Base-by-base conservation (phyloP, 2,329 filamentous ascomycete species). In the Calonectria leucothoes region DNA sequence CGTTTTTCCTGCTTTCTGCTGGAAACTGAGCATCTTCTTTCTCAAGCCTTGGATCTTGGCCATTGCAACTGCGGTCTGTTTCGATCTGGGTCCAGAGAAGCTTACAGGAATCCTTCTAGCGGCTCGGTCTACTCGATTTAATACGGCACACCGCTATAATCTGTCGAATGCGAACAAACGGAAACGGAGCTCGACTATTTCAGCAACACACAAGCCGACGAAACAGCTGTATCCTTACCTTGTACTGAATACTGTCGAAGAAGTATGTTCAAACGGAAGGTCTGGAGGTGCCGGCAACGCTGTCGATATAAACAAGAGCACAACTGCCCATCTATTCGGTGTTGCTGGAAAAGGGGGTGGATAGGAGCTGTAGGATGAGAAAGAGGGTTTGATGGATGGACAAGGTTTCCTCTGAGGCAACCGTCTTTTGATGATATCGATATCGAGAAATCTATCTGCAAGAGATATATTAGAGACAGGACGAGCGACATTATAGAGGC, bases 61-160 rank as follows among this genome's bases (percentile, higher is more conserved):
- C 57, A 27, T 70, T 57, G 27, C 48, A 66, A 31, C 61, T 39
- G 4, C 64, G 61, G 6, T 48, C 15, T 7, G 23, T 23, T 23
- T 61, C 39, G 39, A 61, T 14, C 31, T 49, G 25, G 52, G 45
- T 12, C 14, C 25, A 14, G n/a, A 15, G 37, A 10, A 57, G 69
- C 69, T 66, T 35, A 74, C 55, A 20, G 64, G 45, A 49, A 72
- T 66, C 39, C 66, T 66, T 8, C 66, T 42, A 12, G 59, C 72
- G 55, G n/a, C 55, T 69, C 15, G 49, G 37, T 20, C 66, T 42
- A n/a, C 59, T 11, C n/a, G 20, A 10, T 10, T n/a, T 8, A 20
- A n/a, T 7, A 20, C n/a, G 4, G n/a, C n/a, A 45, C 42, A 23
- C 42, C 42, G 42, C 42, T n/a, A 45, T 12, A 10, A 45, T 45